These are phyloP conservation scores for Candida railenensis DNA, from an alignment of 805 yeast species.

Conservation along the genomic window DNA sequence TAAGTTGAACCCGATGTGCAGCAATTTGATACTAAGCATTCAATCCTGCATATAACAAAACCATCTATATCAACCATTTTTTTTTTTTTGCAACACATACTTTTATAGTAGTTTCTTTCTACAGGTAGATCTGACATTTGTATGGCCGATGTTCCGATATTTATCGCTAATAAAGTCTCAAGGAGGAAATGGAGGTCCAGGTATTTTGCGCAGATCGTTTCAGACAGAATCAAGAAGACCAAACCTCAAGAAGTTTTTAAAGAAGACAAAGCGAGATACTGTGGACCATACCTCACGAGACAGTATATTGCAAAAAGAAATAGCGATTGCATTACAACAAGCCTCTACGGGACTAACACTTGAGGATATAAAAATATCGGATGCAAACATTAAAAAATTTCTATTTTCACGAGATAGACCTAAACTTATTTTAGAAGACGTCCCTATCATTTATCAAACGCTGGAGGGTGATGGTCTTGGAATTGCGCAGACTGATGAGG, in stretches of 20 bases:
- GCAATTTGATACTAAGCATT: too few species aligned
- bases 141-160: neutral
- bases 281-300: conserved; percentile 26
- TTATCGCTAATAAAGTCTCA: too few species aligned
- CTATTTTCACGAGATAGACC: conserved; percentile 23
- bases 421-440: neutral
- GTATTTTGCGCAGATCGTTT: neutral
- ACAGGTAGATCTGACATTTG: too few species aligned
- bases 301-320: conserved; percentile 23
- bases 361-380: conserved; percentile 18
- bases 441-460: conserved; percentile 22
- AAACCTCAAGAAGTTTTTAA: neutral
- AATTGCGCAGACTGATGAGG: conserved; percentile 13
- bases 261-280: conserved; percentile 30
- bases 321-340: conserved; percentile 18
- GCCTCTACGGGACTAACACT: conserved; percentile 9
- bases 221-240: neutral
- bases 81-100: too few species aligned
- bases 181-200: too few species aligned
- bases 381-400: conserved; percentile 21
- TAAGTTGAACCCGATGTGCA: too few species aligned
- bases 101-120: too few species aligned
- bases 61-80: too few species aligned
- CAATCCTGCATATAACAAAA: too few species aligned
- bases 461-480: conserved; percentile 39